Conservation (phyloP, 306 rosid species). For the Lathyrus oleraceus region DNA sequence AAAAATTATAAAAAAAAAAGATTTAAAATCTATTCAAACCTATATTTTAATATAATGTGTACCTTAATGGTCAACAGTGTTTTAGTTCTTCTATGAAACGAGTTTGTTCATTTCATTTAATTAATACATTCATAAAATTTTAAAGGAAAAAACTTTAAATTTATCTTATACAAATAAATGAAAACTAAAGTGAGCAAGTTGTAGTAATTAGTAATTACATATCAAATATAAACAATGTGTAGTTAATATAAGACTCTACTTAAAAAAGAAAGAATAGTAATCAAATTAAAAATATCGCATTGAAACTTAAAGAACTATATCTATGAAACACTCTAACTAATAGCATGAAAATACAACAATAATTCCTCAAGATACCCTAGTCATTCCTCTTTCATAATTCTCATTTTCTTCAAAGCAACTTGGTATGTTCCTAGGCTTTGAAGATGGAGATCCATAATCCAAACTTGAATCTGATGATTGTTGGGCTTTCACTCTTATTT, state of each 20-base stretch:
- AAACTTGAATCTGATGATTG: conserved; percentile 25
- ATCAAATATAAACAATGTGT: not conserved
- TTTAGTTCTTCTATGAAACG: no score
- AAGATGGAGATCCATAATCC: conserved; percentile 27
- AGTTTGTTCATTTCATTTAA: no score
- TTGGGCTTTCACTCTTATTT: conserved; percentile 42
- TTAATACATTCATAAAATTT: no score
- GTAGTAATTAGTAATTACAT: conserved; percentile 25
- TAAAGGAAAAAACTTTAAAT: not conserved
- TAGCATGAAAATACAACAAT: conserved; percentile 14
- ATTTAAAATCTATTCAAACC: no score
- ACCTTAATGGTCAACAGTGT: no score
- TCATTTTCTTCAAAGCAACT: conserved; percentile 39
- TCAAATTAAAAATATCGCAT: not conserved
- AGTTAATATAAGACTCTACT: not conserved
- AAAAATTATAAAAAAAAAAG: no score
- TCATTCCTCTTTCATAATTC: conserved; percentile 37
- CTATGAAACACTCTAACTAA: conserved; percentile 46
- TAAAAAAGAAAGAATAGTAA: not conserved
- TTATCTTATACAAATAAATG: not conserved
- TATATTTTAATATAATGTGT: no score
- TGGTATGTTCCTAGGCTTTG: conserved; percentile 37
- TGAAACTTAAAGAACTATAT: conserved; percentile 28
- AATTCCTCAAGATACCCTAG: conserved; percentile 35
- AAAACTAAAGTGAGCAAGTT: conserved; percentile 13